These are phyloP conservation scores for Chloranthus sessilifolius DNA, from an alignment of 164 flowering plant genomes.

Conservation along the genomic window DNA sequence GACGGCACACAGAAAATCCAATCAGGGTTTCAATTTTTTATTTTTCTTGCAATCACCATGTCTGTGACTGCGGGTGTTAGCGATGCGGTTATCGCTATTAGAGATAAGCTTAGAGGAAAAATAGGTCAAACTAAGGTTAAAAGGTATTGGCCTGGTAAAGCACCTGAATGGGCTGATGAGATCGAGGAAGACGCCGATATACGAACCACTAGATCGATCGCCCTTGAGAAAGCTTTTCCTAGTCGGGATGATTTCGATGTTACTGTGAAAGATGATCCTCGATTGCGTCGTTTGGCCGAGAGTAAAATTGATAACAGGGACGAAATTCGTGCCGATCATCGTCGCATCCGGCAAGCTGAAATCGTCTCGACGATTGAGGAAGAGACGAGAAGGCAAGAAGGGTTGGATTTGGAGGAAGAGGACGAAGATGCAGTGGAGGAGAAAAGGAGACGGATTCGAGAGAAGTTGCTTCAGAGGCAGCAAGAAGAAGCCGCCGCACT, in stretches of 20 bases:
- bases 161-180: conserved; percentile 93
- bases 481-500: conserved; percentile 55
- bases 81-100: conserved; percentile 57
- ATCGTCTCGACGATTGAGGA: conserved; percentile 78
- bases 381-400: conserved; percentile 58
- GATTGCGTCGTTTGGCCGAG: conserved; percentile 84
- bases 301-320: conserved; percentile 65
- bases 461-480: conserved; percentile 42
- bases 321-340: conserved; percentile 69
- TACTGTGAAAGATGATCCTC: conserved; percentile 56
- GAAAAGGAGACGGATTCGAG: conserved; percentile 58
- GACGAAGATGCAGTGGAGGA: conserved; percentile 85
- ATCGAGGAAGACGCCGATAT: conserved; percentile 73
- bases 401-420: conserved; percentile 59
- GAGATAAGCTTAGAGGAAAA: conserved; percentile 90
- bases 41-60: conserved; percentile 37
- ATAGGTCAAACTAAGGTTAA: conserved; percentile 89
- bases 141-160: conserved; percentile 96
- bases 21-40: too few species aligned
- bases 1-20: too few species aligned
- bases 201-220: conserved; percentile 35
- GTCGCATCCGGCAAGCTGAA: conserved; percentile 88
- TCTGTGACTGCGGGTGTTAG: conserved; percentile 93
- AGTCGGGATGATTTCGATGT: conserved; percentile 33
- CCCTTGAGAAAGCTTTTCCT: conserved; percentile 70